These are phyloP conservation scores for Pueraria montana DNA, from an alignment of 306 rosid species.

Conservation along the genomic window DNA sequence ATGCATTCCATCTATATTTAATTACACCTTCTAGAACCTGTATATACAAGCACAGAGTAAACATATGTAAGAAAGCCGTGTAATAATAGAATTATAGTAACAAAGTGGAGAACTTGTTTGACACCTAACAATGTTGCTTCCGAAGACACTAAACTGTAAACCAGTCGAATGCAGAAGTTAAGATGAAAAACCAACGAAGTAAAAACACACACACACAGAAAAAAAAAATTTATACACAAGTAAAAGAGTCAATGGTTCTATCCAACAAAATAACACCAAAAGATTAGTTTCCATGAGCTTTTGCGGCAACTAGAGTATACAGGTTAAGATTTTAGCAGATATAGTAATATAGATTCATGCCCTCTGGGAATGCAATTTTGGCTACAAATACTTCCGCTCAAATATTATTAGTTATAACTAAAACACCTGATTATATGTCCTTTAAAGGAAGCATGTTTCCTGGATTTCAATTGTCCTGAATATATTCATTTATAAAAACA, in stretches of 20 bases:
- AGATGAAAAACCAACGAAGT: background rate
- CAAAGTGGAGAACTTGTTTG: background rate
- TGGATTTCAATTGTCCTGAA: too few relatives aligned
- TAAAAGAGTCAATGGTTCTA: slow-evolving; percentile 1
- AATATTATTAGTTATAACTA: background rate
- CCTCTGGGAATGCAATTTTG: background rate
- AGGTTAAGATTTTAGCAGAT: background rate
- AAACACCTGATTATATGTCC: background rate
- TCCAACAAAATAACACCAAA: background rate
- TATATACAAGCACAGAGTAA: slow-evolving; percentile 12
- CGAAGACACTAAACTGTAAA: slow-evolving; percentile 10
- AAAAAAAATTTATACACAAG: slow-evolving; percentile 16
- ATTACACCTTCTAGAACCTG: slow-evolving; percentile 95
- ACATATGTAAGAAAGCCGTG: background rate
- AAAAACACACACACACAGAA: too few relatives aligned
- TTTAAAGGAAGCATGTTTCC: background rate
- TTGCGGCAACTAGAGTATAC: background rate
- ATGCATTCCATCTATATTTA: slow-evolving; percentile 91
- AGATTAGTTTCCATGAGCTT: slow-evolving; percentile 1
- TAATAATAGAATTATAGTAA: background rate
- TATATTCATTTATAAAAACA: background rate
- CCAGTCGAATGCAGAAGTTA: background rate
- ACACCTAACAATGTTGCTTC: background rate
- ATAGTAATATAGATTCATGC: background rate
- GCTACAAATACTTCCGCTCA: slow-evolving; percentile 3